Evolutionary conservation across 768 basidiomycete species (phyloP), one percentile per base, ranked within the genome.

Genomic region (Calocybe gangraenosa): DNA sequence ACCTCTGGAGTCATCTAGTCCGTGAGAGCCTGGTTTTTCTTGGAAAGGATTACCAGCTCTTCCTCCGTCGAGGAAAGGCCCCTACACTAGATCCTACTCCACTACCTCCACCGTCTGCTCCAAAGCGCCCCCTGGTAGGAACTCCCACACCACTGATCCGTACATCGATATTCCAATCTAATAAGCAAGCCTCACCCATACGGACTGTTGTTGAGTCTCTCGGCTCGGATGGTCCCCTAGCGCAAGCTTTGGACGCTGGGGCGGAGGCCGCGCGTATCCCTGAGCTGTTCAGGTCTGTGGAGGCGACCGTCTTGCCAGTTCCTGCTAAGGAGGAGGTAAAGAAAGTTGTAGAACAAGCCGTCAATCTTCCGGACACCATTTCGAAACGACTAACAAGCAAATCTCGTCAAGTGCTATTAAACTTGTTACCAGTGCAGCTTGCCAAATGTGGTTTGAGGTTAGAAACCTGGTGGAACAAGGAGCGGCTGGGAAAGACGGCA

Each of bases 11-110:
- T 15, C 69, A 70, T 1, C 64, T 89, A 23, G 67, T 68, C 7
- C 73, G 85, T 3, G 78, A 81, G 44, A 69, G 75, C 7, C 69
- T 92, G 2, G 56, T 85, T 8, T 58, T 75, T 6, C 68, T 91
- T 1, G 87, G 85, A 7, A 58, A 65, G 1, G 86, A 92, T 59
- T 89, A 89, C 49, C 84, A 84, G 53, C 65, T 70, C 0, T 66
- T 90, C 38, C 64, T 84, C 2, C 71, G 77, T 1, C 67, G 77
- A n/a, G 88, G 88, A 1, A 65, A 67, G 15, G 69, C 66, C 10
- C 58, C 66, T 0, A 53, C 60, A 1, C 20, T 66, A 23, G 28
- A 51, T 39, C 9, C 54, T 21, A 50, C 56, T 15, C 38, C 63
- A 7, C 25, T 54, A 31, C 23, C 46, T 3, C 28, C 42, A 13